Base-by-base conservation (phyloP, 371 early-diverging fungal genomes). In the Zychaea mexicana region DNA sequence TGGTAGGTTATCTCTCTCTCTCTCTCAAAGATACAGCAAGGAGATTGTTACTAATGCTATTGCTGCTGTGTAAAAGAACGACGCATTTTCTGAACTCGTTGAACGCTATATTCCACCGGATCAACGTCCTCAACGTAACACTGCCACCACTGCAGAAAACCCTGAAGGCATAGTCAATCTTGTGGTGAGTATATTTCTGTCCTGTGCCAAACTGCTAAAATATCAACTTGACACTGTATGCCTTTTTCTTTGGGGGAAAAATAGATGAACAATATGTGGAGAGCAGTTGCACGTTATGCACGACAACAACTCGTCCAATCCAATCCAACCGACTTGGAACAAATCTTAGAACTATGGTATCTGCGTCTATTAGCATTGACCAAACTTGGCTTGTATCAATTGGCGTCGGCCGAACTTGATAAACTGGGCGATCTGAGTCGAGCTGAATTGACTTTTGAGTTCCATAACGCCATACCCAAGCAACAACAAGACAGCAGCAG, bases 361-460 rank as follows among this genome's bases (percentile, higher is more conserved):
- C 69, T 78, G 17, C 73, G 88, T 28, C 61, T 86, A 26, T 59
- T 85, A 21, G 84, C 88, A 3, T 61, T 88, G 13, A 71, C 70
- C 21, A 80, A 88, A 42, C 62, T 88, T 3, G 79, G 84, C 2
- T 67, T 86, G 27, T 80, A 82, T 64, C 85, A 85, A 57, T 67
- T 88, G 54, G 88, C 88, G 5, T 78, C 82, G 22, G 85, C 85
- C 19, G 88, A 88, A 68, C 63, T 88, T 33, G 88, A 86, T 53
- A 83, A 85, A 57, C 46, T 88, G 31, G 85, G 86, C 1, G 82
- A 88, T 58, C 53, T 88, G 54, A 68, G 76, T 45, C 71, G 85
- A 46, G 68, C 75, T 13, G 82, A 82, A 64, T 70, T 79, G 2
- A 77, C 78, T 0, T 76, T 70, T 24, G 81, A 85, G 42, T 77